Conservation (phyloP, 139 green algal genomes). For the Chlorella sp. region DNA sequence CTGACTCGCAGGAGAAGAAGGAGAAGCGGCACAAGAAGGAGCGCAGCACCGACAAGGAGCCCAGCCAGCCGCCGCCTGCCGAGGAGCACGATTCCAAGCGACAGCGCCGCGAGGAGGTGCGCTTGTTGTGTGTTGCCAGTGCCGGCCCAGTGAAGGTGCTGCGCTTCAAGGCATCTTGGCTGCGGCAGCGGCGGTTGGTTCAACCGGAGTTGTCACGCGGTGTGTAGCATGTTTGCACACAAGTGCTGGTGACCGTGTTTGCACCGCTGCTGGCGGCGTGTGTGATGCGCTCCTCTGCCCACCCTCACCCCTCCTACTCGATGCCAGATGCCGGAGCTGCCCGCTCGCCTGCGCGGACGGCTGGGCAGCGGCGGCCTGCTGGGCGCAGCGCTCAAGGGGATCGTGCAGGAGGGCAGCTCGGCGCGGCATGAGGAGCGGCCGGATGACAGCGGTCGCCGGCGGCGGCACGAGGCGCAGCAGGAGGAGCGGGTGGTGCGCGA, state of each 20-base stretch:
- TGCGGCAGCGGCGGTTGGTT: too few species aligned
- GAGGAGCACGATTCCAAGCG: slow-evolving; percentile 6
- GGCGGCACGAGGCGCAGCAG: background rate
- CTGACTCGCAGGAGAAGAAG: slow-evolving; percentile 32
- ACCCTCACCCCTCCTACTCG: background rate
- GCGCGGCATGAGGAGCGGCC: background rate
- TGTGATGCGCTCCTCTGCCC: too few species aligned
- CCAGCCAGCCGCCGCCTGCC: too few species aligned
- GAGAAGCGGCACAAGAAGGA: background rate
- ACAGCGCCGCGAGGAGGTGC: slow-evolving; percentile 6
- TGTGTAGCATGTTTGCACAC: too few species aligned
- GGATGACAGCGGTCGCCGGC: background rate
- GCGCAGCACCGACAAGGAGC: background rate
- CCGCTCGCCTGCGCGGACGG: slow-evolving; percentile 17
- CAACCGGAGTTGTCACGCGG: too few species aligned
- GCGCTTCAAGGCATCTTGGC: too few species aligned
- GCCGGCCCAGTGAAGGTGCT: too few species aligned
- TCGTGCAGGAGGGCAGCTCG: background rate
- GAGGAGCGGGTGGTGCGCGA: background rate
- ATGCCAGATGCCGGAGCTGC: background rate
- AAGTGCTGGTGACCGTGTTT: too few species aligned
- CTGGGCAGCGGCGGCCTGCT: slow-evolving; percentile 13
- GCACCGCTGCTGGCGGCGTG: too few species aligned
- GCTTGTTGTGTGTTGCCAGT: too few species aligned
- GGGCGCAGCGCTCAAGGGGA: slow-evolving; percentile 18